A percentile compares a stretch with the other conserved stretches of the same genome.
These are phyloP conservation scores for Rhizopus arrhizus DNA, from an alignment of 371 early-diverging fungal species.

Conservation along the genomic window DNA sequence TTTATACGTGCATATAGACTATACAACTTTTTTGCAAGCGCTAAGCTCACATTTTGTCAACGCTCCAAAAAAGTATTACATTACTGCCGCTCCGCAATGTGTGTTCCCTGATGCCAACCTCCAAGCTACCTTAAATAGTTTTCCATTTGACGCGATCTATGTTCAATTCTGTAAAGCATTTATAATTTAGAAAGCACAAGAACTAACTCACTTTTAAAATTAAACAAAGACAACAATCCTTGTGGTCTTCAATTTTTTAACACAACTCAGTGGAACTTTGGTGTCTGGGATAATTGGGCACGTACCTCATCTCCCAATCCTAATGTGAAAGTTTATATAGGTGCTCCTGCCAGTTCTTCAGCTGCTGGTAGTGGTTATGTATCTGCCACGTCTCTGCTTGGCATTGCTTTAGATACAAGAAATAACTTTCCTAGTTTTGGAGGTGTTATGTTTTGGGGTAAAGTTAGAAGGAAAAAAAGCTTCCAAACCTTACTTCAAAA, in stretches of 20 bases:
- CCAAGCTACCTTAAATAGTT: slow-evolving; percentile 49
- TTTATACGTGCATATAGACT: slow-evolving; percentile 42
- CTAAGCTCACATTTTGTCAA: slow-evolving; percentile 45
- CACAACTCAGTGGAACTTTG: slow-evolving; percentile 50
- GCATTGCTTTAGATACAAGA: slow-evolving; percentile 34
- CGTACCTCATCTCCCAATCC: slow-evolving; percentile 57
- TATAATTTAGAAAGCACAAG: not conserved
- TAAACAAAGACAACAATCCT: slow-evolving; percentile 64
- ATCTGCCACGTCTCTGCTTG: slow-evolving; percentile 24
- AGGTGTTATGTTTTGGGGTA: slow-evolving; percentile 70
- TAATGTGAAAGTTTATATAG: slow-evolving; percentile 62
- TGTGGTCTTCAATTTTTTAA: slow-evolving; percentile 64
- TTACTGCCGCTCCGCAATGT: slow-evolving; percentile 79
- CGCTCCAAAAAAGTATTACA: slow-evolving; percentile 55
- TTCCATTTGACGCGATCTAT: slow-evolving; percentile 70
- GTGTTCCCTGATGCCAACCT: slow-evolving; percentile 70
- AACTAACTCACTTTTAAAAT: not conserved
- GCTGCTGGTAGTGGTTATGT: slow-evolving; percentile 66
- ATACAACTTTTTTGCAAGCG: slow-evolving; percentile 53
- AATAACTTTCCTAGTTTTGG: slow-evolving; percentile 55
- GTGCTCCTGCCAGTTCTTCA: slow-evolving; percentile 59
- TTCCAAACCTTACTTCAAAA: not conserved
- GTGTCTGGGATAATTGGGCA: slow-evolving; percentile 70
- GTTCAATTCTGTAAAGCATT: slow-evolving; percentile 67
- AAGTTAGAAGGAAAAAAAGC: slow-evolving; percentile 8